Evolutionary conservation across 805 yeast species (phyloP).

Genomic region (Vanderwaltozyma yarrowii): DNA sequence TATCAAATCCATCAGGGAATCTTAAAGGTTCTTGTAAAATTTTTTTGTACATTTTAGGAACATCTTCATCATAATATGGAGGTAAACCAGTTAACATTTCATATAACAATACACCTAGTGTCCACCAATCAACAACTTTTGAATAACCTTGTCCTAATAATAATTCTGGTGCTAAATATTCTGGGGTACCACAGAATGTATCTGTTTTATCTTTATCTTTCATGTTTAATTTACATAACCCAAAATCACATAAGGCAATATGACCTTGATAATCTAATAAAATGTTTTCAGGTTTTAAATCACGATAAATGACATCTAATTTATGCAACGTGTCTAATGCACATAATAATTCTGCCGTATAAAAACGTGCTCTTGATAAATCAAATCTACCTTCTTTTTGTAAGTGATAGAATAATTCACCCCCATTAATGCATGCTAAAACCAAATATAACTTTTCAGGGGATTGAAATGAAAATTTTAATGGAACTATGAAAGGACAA

Average conservation of each 20-base stretch:
- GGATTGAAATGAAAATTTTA: constrained; percentile 88
- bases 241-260: constrained; percentile 93
- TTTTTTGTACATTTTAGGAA: constrained; percentile 84
- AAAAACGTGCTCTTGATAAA: constrained; percentile 78
- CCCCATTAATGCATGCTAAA: constrained; percentile 87
- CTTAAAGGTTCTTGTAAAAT: constrained; percentile 76
- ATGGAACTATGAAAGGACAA: constrained; percentile 90
- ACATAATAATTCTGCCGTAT: constrained; percentile 83
- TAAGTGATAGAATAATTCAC: constrained; percentile 86
- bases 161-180: constrained; percentile 89
- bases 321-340: constrained; percentile 87
- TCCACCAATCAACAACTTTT: constrained; percentile 96
- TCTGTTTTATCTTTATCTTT: constrained; percentile 71
- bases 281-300: constrained; percentile 90
- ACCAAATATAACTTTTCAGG: constrained; percentile 86
- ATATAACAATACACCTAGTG: constrained; percentile 83
- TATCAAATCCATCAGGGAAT: constrained; percentile 78
- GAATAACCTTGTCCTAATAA: constrained; percentile 87
- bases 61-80: constrained; percentile 90
- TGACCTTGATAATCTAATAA: constrained; percentile 91
- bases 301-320: constrained; percentile 85
- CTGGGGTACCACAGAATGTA: constrained; percentile 97
- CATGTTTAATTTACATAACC: constrained; percentile 92
- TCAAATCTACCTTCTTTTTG: constrained; percentile 84
- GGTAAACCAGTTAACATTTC: constrained; percentile 96